Evolutionary conservation across 1,284 basidiomycete genomes (phyloP).

Genomic region (Ceratorhiza oryzae-sativae): DNA sequence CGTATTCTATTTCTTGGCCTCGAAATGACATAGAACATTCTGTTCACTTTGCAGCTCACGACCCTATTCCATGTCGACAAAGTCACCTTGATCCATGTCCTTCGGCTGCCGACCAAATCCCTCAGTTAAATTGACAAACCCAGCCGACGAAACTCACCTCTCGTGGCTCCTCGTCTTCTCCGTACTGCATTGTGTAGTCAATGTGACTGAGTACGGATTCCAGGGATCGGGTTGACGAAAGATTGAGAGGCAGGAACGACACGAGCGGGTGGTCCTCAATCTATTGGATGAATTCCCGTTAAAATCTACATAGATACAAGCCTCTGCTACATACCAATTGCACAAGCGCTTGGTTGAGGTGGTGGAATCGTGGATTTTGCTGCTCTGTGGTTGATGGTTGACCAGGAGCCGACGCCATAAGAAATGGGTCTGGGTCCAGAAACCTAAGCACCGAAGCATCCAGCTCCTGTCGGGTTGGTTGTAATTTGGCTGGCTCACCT

Average conservation of each 20-base stretch:
- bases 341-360: slow-evolving; percentile 93
- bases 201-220: slow-evolving; percentile 93
- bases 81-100: slow-evolving; percentile 89
- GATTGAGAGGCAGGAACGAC: slow-evolving; percentile 94
- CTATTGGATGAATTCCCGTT: slow-evolving; percentile 54
- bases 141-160: slow-evolving; percentile 61
- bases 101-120: slow-evolving; percentile 61
- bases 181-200: slow-evolving; percentile 97
- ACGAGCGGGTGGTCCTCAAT: slow-evolving; percentile 99
- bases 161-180: slow-evolving; percentile 91
- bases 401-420: slow-evolving; percentile 73
- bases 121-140: slow-evolving; percentile 21
- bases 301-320: neutral
- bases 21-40: slow-evolving; percentile 5
- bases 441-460: slow-evolving; percentile 62
- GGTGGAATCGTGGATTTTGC: slow-evolving; percentile 85
- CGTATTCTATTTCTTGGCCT: slow-evolving; percentile 21
- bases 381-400: slow-evolving; percentile 56
- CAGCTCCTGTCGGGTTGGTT: neutral
- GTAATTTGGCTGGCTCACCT: slow-evolving; percentile 58
- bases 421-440: slow-evolving; percentile 94
- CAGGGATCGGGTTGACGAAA: slow-evolving; percentile 88
- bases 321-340: slow-evolving; percentile 69
- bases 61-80: slow-evolving; percentile 57
- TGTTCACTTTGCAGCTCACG: neutral